Evolutionary conservation across 306 rosid species (phyloP).

Genomic region (Dalbergia oliveri): DNA sequence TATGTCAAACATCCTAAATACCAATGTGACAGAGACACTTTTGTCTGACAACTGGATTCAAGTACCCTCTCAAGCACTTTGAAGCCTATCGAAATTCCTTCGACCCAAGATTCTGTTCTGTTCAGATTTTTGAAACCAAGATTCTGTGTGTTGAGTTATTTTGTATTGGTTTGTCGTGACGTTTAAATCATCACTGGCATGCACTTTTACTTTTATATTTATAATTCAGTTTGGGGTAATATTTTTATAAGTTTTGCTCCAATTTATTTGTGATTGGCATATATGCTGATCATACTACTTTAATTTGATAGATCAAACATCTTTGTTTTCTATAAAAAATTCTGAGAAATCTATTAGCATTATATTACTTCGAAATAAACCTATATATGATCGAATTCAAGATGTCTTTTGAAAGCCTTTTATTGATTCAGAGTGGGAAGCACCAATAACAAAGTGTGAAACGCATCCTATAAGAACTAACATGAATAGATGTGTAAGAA

Average conservation of each 20-base stretch:
- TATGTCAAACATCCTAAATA: constrained; percentile 34
- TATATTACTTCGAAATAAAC: background rate
- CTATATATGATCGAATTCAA: too few relatives aligned
- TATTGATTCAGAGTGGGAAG: background rate
- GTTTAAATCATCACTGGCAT: background rate
- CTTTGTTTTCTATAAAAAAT: background rate
- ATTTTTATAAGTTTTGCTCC: too few relatives aligned
- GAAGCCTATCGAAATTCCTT: constrained; percentile 8
- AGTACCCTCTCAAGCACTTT: constrained; percentile 18
- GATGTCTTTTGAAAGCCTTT: too few relatives aligned
- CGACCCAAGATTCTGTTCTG: constrained; percentile 5
- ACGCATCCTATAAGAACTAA: background rate
- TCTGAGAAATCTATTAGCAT: too few relatives aligned
- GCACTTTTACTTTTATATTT: background rate
- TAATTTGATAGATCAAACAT: too few relatives aligned
- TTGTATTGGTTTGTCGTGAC: constrained; percentile 24
- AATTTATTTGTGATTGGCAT: too few relatives aligned
- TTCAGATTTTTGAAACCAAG: background rate
- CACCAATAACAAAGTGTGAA: background rate
- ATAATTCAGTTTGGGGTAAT: background rate
- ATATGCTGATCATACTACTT: too few relatives aligned
- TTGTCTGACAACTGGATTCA: constrained; percentile 33
- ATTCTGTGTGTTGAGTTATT: background rate
- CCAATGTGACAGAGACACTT: constrained; percentile 12
- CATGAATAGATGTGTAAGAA: background rate